Evolutionary conservation across 768 basidiomycete genomes (phyloP), one percentile per base, ranked within the genome.

Genomic region (Leccinum subgranulosum): DNA sequence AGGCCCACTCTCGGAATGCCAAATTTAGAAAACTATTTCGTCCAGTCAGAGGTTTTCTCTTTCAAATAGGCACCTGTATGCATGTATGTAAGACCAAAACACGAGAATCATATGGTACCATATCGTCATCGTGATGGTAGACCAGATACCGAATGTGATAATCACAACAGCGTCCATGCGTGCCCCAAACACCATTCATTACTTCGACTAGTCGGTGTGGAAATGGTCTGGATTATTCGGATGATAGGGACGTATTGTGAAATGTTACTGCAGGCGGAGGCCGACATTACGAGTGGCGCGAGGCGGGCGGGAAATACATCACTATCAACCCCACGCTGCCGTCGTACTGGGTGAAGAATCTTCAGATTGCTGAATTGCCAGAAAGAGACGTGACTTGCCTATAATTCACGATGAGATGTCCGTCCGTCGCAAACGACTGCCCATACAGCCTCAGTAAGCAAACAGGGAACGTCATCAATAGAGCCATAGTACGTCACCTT

Each of bases 341-440:
- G 83, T 85, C 12, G 84, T 84, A 66, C 85, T 85, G 52, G 33
- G 28, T 17, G 34, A 33, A 21, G 2, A 36, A 33, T 15, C 14
- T 6, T 68, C 49, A 61, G 63, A 54, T 21, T 43, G 34, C 36
- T 11, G 4, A 7, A n/a, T 15, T 23, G 23, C n/a, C n/a, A 10
- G 12, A 33, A 28, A 28, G 12, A 4, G n/a, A 21, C 6, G 2
- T 8, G 17, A 62, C 79, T 61, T 49, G 86, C 92, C 90, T 92
- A 69, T 94, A 95, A 72, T 95, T 94, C 36, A 95, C 92, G 68
- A 94, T 93, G 62, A 95, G 78, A 71, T 92, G 90, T 0, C 88
- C 88, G 63, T 94, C 92, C 0, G 93, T 94, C 3, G 86, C 83
- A 69, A 93, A 94, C 36, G 89, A 92, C 90, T 92, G 33, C 9